Evolutionary conservation across 148 eudicot genomes (phyloP).

Genomic region (Persicaria maculosa): DNA sequence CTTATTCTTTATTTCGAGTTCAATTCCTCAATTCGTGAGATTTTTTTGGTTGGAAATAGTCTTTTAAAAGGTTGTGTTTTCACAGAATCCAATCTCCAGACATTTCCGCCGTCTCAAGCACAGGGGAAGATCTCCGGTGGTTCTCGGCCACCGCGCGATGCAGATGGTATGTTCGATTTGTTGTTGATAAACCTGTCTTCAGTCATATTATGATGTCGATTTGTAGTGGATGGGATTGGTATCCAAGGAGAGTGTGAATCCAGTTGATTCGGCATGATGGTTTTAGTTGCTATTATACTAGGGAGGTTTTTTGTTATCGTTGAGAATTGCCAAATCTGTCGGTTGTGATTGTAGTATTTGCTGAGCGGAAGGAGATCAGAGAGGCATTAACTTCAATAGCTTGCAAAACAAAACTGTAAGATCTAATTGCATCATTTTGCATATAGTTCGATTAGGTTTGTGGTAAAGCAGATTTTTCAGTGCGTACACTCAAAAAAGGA

Average conservation of each 20-base stretch:
- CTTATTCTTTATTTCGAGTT: not conserved
- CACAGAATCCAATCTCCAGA: conserved; percentile 72
- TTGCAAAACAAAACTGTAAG: not conserved
- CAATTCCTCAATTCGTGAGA: not conserved
- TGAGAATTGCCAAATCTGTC: not conserved
- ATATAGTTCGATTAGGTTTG: not conserved
- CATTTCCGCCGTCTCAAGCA: conserved; percentile 66
- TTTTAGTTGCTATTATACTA: not conserved
- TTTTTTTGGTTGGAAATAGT: not conserved
- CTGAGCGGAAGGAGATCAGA: not conserved
- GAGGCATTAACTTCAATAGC: not conserved
- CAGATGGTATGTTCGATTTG: conserved; percentile 47
- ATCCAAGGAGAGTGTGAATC: not conserved
- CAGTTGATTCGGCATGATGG: not conserved
- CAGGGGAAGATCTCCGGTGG: conserved; percentile 66
- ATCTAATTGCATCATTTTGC: not conserved
- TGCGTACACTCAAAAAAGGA: not conserved
- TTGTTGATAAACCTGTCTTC: not conserved
- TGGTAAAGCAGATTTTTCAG: not conserved
- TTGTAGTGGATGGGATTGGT: not conserved
- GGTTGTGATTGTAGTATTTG: not conserved
- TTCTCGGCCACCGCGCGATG: conserved; percentile 78
- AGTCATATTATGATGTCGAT: not conserved
- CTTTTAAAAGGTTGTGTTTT: not conserved
- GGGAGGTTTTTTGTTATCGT: not conserved